Evolutionary conservation across 768 basidiomycete species (phyloP).

Genomic region (Trichaptum fuscoviolaceum): DNA sequence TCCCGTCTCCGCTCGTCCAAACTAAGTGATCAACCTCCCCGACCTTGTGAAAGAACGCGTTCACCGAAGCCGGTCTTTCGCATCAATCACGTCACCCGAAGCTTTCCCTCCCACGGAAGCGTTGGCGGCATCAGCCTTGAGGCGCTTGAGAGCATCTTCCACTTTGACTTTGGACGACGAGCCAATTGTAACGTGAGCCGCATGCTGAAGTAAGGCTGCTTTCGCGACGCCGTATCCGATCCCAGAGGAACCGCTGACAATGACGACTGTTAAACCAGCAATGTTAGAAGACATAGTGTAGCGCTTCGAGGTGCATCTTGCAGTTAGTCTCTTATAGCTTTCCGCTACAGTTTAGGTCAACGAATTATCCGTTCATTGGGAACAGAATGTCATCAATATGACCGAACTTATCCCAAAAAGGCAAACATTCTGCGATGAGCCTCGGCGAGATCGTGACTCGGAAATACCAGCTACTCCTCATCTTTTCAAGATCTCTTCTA

Average conservation of each 20-base stretch:
- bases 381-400: too few relatives aligned
- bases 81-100: constrained; percentile 7
- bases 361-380: too few relatives aligned
- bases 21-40: constrained; percentile 13
- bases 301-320: background rate
- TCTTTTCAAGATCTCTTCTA: too few relatives aligned
- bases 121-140: background rate
- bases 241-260: constrained; percentile 12
- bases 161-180: constrained; percentile 8
- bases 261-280: constrained; percentile 8
- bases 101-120: constrained; percentile 1
- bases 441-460: too few relatives aligned
- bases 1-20: constrained; percentile 11
- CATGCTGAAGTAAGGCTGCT: constrained; percentile 4
- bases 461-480: too few relatives aligned
- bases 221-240: constrained; percentile 12
- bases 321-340: too few relatives aligned
- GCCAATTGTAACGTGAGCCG: constrained; percentile 8
- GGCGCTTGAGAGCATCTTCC: constrained; percentile 4
- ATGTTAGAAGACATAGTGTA: background rate
- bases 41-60: constrained; percentile 4
- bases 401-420: too few relatives aligned
- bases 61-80: constrained; percentile 7
- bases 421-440: too few relatives aligned
- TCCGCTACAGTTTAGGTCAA: too few relatives aligned